Evolutionary conservation across 805 yeast species (phyloP).

Genomic region (Yamadazyma laniorum): DNA sequence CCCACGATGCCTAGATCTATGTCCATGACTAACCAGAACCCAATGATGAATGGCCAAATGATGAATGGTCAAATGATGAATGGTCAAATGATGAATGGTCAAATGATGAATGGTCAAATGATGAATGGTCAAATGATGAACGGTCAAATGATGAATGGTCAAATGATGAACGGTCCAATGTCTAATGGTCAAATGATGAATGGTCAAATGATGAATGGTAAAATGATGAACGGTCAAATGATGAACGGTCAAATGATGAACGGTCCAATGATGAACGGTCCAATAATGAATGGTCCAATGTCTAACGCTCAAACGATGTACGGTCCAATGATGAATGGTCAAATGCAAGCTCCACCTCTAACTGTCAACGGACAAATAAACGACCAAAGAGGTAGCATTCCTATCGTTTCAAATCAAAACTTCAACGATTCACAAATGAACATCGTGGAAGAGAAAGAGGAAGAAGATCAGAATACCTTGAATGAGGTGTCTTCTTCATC

Average conservation of each 20-base stretch:
- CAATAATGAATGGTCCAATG: conserved; percentile 2
- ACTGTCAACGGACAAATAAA: background rate
- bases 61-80: conserved; percentile 3
- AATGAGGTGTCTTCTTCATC: background rate
- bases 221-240: conserved; percentile 1
- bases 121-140: conserved; percentile 1
- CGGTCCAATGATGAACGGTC: background rate
- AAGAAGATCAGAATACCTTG: conserved; percentile 13
- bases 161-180: background rate
- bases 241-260: conserved; percentile 1
- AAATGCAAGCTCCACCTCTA: too few species aligned
- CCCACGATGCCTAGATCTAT: background rate
- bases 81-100: background rate
- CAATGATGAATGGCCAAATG: background rate
- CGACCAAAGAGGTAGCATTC: background rate
- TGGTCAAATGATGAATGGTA: conserved; percentile 3
- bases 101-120: conserved; percentile 4
- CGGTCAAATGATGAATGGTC: conserved; percentile 1
- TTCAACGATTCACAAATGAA: conserved; percentile 35
- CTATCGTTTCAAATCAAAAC: conserved; percentile 1
- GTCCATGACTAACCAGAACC: background rate
- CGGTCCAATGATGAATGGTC: conserved; percentile 4
- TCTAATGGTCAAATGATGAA: conserved; percentile 1
- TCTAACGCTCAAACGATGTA: conserved; percentile 1
- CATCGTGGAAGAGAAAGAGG: conserved; percentile 37